Conservation (phyloP, 2,329 filamentous ascomycete species). For the Cercospora citrullina region DNA sequence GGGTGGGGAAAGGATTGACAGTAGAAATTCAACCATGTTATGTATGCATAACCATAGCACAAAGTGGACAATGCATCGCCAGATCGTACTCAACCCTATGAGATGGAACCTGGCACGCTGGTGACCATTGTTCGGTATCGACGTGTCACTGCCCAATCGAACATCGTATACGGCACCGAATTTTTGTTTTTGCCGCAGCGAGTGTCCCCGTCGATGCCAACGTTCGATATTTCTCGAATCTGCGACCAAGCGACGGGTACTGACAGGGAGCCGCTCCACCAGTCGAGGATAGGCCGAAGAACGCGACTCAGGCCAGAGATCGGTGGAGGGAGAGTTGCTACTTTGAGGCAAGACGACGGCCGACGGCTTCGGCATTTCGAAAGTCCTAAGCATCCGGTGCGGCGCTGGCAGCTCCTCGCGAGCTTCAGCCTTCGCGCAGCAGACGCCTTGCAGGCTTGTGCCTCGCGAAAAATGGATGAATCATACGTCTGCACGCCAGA, state of each 20-base stretch:
- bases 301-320: background rate
- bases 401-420: background rate
- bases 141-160: background rate
- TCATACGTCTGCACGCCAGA: background rate
- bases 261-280: background rate
- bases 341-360: background rate
- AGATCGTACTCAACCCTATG: background rate
- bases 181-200: too few relatives aligned
- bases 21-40: background rate
- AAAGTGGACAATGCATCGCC: background rate
- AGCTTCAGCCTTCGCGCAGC: background rate
- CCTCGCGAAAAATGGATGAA: background rate
- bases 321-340: background rate
- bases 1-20: background rate
- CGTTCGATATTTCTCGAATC: background rate
- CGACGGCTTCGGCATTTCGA: background rate
- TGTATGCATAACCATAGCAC: constrained; percentile 3
- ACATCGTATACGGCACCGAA: background rate
- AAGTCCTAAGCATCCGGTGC: background rate
- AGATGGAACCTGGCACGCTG: background rate
- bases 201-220: background rate
- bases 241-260: background rate
- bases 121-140: background rate
- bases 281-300: background rate
- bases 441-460: background rate